Evolutionary conservation across 1,139 yeast species (phyloP).

Genomic region (Maudiozyma humilis): DNA sequence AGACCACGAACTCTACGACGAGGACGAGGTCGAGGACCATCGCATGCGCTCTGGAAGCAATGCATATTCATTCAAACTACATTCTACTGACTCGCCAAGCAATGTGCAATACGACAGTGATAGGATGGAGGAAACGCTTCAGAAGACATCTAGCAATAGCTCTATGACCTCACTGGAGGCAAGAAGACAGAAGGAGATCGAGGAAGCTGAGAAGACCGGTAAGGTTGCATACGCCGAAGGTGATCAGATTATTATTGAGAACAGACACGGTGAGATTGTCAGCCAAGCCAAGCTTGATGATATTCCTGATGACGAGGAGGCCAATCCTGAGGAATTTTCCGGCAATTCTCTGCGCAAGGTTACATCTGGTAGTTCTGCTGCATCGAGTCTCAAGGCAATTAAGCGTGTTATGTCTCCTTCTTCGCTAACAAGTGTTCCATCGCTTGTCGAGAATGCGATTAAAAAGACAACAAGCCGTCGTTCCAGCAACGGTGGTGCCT

Average conservation of each 20-base stretch:
- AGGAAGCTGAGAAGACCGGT: conserved; percentile 19
- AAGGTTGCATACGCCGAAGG: conserved; percentile 68
- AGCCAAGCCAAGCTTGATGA: conserved; percentile 33
- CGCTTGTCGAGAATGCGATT: conserved; percentile 2
- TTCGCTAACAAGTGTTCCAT: conserved; percentile 4
- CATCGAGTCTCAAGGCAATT: conserved; percentile 17
- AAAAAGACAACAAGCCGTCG: conserved; percentile 2
- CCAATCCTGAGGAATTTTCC: conserved; percentile 4
- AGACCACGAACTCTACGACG: conserved; percentile 4
- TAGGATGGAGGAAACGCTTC: conserved; percentile 5
- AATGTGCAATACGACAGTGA: conserved; percentile 6
- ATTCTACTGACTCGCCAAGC: conserved; percentile 4
- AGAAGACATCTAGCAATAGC: conserved; percentile 1
- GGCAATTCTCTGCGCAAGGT: background rate
- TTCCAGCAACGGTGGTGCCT: background rate
- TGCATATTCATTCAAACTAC: conserved; percentile 1
- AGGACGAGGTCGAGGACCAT: conserved; percentile 10
- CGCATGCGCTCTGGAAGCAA: conserved; percentile 5
- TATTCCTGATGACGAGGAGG: conserved; percentile 23
- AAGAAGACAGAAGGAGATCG: conserved; percentile 13
- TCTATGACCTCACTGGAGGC: conserved; percentile 9
- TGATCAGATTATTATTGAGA: conserved; percentile 60
- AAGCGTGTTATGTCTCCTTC: conserved; percentile 18
- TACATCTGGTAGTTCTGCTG: conserved; percentile 12
- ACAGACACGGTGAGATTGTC: conserved; percentile 71